Evolutionary conservation across 495 filamentous ascomycete genomes (phyloP).

Genomic region (Hypoxylon fuscum): DNA sequence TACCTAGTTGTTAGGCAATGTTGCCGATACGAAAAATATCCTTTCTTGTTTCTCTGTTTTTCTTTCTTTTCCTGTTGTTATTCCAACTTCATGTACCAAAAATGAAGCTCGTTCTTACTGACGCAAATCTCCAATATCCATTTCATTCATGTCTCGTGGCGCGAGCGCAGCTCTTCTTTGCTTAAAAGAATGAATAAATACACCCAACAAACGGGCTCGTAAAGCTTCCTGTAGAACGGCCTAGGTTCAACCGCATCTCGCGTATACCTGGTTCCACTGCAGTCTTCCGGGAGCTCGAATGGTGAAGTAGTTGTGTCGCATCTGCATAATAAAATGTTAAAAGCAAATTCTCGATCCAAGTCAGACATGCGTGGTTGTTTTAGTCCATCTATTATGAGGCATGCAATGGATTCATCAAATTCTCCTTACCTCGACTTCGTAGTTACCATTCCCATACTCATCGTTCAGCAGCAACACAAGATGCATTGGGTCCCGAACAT

Average conservation of each 20-base stretch:
- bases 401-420: neutral
- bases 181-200: too few relatives aligned
- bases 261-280: conserved; percentile 14
- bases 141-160: too few relatives aligned
- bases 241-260: conserved; percentile 11
- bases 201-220: too few relatives aligned
- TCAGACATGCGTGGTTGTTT: neutral
- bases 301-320: conserved; percentile 17
- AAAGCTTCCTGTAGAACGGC: too few relatives aligned
- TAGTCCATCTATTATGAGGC: neutral
- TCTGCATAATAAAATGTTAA: conserved; percentile 2
- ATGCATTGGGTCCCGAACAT: conserved; percentile 13
- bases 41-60: too few relatives aligned
- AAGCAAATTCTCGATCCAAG: neutral
- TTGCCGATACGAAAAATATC: too few relatives aligned
- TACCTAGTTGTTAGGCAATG: too few relatives aligned
- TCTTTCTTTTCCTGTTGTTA: too few relatives aligned
- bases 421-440: conserved; percentile 15
- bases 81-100: too few relatives aligned
- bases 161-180: too few relatives aligned
- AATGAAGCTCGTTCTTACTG: too few relatives aligned
- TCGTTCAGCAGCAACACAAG: conserved; percentile 16
- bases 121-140: too few relatives aligned
- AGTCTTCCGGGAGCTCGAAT: conserved; percentile 12
- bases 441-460: conserved; percentile 16